These are phyloP conservation scores for Metschnikowia drakensbergensis DNA, from an alignment of 805 yeast species.

Conservation along the genomic window DNA sequence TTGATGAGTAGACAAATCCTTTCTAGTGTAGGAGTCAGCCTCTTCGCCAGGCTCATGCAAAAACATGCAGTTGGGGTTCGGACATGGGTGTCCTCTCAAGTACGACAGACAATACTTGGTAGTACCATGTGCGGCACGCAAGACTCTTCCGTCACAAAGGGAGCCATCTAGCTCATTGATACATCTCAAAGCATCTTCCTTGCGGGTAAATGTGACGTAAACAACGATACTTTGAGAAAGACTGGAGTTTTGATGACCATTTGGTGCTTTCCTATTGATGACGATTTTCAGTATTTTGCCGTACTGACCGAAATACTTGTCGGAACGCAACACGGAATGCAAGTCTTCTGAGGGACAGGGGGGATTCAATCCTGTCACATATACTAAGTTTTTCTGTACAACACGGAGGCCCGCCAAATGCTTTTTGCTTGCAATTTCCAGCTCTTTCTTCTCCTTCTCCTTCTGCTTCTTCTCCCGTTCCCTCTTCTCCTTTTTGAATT, in stretches of 20 bases:
- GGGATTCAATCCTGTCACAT: slow-evolving; percentile 92
- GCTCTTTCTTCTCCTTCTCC: slow-evolving; percentile 89
- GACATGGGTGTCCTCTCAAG: slow-evolving; percentile 91
- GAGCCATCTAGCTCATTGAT: slow-evolving; percentile 92
- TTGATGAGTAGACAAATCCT: slow-evolving; percentile 75
- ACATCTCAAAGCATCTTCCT: slow-evolving; percentile 94
- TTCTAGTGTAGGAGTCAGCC: slow-evolving; percentile 93
- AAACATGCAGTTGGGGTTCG: slow-evolving; percentile 98
- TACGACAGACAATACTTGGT: slow-evolving; percentile 98
- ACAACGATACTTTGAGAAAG: slow-evolving; percentile 84
- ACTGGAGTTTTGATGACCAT: slow-evolving; percentile 26
- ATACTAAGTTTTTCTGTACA: slow-evolving; percentile 95
- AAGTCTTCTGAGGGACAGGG: slow-evolving; percentile 79
- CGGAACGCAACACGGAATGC: slow-evolving; percentile 76
- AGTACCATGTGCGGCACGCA: slow-evolving; percentile 97
- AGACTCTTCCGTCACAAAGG: slow-evolving; percentile 80
- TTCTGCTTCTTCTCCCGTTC: slow-evolving; percentile 79
- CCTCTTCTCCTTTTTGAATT: slow-evolving; percentile 71
- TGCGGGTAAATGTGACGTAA: slow-evolving; percentile 86
- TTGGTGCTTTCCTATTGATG: slow-evolving; percentile 70
- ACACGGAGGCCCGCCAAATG: slow-evolving; percentile 96
- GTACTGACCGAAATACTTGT: slow-evolving; percentile 96
- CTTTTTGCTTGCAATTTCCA: slow-evolving; percentile 77
- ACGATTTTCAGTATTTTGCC: slow-evolving; percentile 94
- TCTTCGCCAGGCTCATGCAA: slow-evolving; percentile 99